Evolutionary conservation across 139 green algal genomes (phyloP).

Genomic region (Edaphochlamys debaryana): DNA sequence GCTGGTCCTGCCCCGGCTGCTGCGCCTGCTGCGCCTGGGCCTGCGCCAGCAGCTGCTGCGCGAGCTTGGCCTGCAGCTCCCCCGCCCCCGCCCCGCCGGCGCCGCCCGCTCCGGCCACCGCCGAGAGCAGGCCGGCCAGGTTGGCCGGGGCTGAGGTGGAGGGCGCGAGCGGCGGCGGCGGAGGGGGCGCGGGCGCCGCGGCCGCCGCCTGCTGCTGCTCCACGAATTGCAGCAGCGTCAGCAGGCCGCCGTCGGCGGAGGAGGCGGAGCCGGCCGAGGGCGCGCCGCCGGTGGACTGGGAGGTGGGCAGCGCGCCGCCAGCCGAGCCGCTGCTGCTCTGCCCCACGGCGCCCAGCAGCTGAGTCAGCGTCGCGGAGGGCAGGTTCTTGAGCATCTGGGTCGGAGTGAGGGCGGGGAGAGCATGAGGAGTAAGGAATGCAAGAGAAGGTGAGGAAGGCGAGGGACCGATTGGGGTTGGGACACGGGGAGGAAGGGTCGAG

Average conservation of each 20-base stretch:
- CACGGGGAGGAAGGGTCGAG: too few relatives aligned
- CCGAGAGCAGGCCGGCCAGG: slow-evolving; percentile 5
- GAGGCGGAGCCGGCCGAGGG: background rate
- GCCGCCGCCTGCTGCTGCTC: slow-evolving; percentile 21
- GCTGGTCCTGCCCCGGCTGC: background rate
- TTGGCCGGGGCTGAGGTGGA: slow-evolving; percentile 11
- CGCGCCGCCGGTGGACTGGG: background rate
- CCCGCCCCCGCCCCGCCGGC: background rate
- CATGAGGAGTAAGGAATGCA: too few relatives aligned
- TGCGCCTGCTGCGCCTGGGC: background rate
- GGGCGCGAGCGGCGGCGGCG: slow-evolving; percentile 7
- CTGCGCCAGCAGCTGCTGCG: slow-evolving; percentile 38
- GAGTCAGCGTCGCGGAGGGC: slow-evolving; percentile 19
- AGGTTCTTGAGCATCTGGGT: slow-evolving; percentile 43
- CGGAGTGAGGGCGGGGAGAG: too few relatives aligned
- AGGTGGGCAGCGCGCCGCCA: background rate
- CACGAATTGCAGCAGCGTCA: slow-evolving; percentile 1
- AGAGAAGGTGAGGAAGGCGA: background rate
- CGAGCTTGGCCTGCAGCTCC: slow-evolving; percentile 28
- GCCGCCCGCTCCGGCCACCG: background rate
- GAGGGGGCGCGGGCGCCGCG: background rate
- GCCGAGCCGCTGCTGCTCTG: background rate
- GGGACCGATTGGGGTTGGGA: too few relatives aligned
- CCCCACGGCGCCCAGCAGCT: slow-evolving; percentile 21
- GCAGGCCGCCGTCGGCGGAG: slow-evolving; percentile 3